phyloP scores from a whole-genome alignment of 345 rosid species.

The Citrus sinensis region DNA sequence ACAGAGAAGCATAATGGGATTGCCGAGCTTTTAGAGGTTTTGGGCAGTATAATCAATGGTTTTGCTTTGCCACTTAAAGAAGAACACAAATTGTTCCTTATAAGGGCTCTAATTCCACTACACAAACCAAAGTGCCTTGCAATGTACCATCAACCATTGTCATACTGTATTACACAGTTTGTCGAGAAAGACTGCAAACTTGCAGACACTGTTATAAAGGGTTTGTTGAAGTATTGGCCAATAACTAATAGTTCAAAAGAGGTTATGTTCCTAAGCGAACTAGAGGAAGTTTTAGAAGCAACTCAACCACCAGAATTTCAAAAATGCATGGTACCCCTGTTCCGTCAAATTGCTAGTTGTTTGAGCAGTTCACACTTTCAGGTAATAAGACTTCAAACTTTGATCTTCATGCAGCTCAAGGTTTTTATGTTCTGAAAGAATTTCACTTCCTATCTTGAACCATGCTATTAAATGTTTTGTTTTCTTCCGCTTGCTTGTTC shows the following conservation, averaged over 20 bases:
- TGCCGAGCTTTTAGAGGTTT: slow-evolving; percentile 65
- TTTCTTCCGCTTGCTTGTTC: neutral
- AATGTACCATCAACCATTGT: slow-evolving; percentile 68
- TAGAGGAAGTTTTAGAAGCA: slow-evolving; percentile 73
- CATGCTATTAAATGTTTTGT: neutral
- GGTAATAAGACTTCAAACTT: slow-evolving; percentile 34
- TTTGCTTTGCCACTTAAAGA: slow-evolving; percentile 75
- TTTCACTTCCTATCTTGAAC: neutral
- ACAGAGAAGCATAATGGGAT: slow-evolving; percentile 74
- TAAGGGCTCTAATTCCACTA: slow-evolving; percentile 61
- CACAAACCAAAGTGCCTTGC: slow-evolving; percentile 71
- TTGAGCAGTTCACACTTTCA: slow-evolving; percentile 75
- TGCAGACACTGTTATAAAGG: slow-evolving; percentile 58
- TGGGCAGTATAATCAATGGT: slow-evolving; percentile 76
- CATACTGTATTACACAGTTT: slow-evolving; percentile 62
- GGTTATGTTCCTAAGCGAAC: slow-evolving; percentile 66
- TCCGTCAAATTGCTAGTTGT: slow-evolving; percentile 63
- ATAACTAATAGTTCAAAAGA: slow-evolving; percentile 70
- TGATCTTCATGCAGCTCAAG: neutral
- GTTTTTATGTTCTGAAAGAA: neutral
- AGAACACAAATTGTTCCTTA: slow-evolving; percentile 68
- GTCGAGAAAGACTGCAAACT: slow-evolving; percentile 75
- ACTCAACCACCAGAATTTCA: slow-evolving; percentile 70
- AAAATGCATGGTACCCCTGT: slow-evolving; percentile 63
- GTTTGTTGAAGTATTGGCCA: slow-evolving; percentile 66